Conservation (phyloP, 2,329 filamentous ascomycete species). For the Ophiostoma novo-ulmi region DNA sequence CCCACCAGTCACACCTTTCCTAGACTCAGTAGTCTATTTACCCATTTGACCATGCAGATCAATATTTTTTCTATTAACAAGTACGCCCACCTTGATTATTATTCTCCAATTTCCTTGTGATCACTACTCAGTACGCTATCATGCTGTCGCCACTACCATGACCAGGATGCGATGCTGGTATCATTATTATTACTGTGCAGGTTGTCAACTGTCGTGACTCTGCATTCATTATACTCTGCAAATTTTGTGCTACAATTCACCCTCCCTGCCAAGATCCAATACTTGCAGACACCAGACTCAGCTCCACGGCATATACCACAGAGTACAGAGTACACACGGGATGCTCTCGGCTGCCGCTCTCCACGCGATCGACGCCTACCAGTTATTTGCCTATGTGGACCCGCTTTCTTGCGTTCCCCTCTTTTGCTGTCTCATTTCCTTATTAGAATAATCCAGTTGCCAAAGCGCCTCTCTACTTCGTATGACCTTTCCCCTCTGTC, state of each 20-base stretch:
- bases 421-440: no score
- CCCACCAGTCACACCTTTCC: no score
- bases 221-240: no score
- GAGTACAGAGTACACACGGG: background rate
- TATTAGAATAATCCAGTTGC: no score
- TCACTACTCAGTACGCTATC: background rate
- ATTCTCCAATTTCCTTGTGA: constrained; percentile 6
- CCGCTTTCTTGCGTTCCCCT: background rate
- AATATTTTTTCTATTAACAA: background rate
- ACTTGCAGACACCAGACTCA: no score
- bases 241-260: no score
- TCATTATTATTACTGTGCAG: no score
- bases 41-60: background rate
- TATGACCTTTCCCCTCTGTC: background rate
- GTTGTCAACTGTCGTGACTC: no score
- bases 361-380: background rate
- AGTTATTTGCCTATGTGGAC: background rate
- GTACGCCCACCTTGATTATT: background rate
- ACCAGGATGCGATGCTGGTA: no score
- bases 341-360: background rate
- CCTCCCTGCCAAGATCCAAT: no score
- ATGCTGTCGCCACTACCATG: background rate
- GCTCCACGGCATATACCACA: no score
- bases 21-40: background rate
- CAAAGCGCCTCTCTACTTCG: no score